Evolutionary conservation across 108 stramenopile genomes (phyloP).

Genomic region (Chaetoceros muelleri): DNA sequence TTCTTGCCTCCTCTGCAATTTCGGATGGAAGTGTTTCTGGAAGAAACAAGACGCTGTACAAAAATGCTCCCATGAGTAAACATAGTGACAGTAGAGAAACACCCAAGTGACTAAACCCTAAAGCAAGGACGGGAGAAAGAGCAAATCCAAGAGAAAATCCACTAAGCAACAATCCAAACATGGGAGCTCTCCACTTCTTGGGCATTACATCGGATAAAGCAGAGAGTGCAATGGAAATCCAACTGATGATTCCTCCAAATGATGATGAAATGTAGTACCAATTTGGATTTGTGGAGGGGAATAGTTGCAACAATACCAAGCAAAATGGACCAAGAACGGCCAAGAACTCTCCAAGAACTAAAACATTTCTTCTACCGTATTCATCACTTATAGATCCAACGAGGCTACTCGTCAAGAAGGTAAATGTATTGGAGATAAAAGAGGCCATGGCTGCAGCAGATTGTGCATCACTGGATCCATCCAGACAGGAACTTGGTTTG

Average conservation of each 20-base stretch:
- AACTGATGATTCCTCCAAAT: conserved; percentile 46
- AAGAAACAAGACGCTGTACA: conserved; percentile 30
- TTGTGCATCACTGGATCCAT: conserved; percentile 65
- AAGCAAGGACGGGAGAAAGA: conserved; percentile 47
- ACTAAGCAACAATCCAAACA: conserved; percentile 62
- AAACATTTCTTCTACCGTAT: conserved; percentile 52
- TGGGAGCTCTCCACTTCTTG: conserved; percentile 48
- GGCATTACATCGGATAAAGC: conserved; percentile 73
- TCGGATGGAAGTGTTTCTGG: conserved; percentile 67
- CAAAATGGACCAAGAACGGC: conserved; percentile 32
- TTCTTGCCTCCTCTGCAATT: conserved; percentile 30
- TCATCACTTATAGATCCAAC: conserved; percentile 75
- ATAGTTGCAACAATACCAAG: conserved; percentile 45
- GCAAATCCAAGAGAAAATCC: conserved; percentile 69
- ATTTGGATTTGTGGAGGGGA: conserved; percentile 38
- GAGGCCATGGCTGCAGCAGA: conserved; percentile 40
- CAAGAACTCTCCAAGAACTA: conserved; percentile 45
- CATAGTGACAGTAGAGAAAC: conserved; percentile 39
- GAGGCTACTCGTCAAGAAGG: conserved; percentile 61
- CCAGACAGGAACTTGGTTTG: conserved; percentile 49
- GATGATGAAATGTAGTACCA: conserved; percentile 55
- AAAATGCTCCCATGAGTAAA: conserved; percentile 32
- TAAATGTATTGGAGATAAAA: conserved; percentile 47
- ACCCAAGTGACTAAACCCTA: conserved; percentile 39
- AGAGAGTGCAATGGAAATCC: conserved; percentile 59